Base-by-base conservation (phyloP, 331 rosid genomes). In the Pyrus hybrid region DNA sequence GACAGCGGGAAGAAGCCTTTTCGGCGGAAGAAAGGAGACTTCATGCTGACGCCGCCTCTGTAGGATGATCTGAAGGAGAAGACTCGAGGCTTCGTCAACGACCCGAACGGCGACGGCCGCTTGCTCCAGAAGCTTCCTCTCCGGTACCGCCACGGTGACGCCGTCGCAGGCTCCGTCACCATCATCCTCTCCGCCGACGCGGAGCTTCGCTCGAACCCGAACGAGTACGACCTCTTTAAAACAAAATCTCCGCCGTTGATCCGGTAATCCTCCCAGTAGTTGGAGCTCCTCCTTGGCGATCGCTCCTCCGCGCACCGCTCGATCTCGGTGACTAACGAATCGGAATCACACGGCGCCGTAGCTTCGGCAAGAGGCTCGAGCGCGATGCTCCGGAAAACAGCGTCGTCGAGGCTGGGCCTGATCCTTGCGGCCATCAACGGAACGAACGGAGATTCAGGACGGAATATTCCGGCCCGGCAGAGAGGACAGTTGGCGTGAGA, bases 401-500 rank as follows among this genome's bases (percentile, higher is more conserved):
- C 63, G 13, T 93, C 95, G 70, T 91, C 97, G 37, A 93, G 81
- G 61, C 91, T 90, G 4, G 97, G 98, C 0, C 96, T 80, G 58
- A 93, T 93, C 72, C 98, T 88, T 0, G 98, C 89, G 0, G 98
- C 97, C 96, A 93, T 91, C 71, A 93, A 67, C 10, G 98, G 97
- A 18, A 87, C 79, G 68, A 93, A 93, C 0, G 97, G 97, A 3
- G 98, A 91, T 2, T 86, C 93, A 3, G 91, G 83, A 26, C 95
- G 82, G 76, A 93, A 81, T 18, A 93, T 89, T 2, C 87, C 96
- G 56, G 97, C 89, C 30, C 98, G 96, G 86, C 97, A 93, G 76
- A 93, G 97, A 0, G 98, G 98, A 49, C 98, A 93, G 83, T 90
- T 93, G 11, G 97, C 96, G 84, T 93, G 98, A 0, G 98, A 93